Percentiles rank a stretch among this genome's conserved stretches.
Evolutionary conservation across 768 basidiomycete genomes (phyloP).

Genomic region (Fomitopsis pulvina): DNA sequence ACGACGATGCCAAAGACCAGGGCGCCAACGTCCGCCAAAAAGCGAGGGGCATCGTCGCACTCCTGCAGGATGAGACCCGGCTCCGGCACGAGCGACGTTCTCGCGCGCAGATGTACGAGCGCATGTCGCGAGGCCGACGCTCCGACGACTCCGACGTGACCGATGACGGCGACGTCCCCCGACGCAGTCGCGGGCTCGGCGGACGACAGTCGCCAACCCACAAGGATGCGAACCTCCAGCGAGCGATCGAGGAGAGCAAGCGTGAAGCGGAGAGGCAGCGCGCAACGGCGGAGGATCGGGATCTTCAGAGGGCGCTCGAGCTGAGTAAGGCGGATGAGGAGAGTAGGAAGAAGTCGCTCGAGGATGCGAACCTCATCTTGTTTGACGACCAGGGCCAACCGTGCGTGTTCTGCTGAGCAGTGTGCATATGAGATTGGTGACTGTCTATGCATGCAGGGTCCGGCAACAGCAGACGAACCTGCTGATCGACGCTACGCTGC

Average conservation of each 20-base stretch:
- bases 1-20: constrained; percentile 94
- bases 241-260: constrained; percentile 91
- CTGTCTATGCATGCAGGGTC: no score
- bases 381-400: constrained; percentile 89
- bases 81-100: constrained; percentile 80
- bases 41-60: constrained; percentile 96
- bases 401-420: constrained; percentile 38
- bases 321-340: constrained; percentile 90
- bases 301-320: constrained; percentile 74
- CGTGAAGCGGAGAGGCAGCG: constrained; percentile 64
- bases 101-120: constrained; percentile 88
- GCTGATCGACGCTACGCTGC: constrained; percentile 49
- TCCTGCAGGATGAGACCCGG: constrained; percentile 80
- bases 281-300: constrained; percentile 67
- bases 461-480: no score
- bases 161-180: constrained; percentile 43
- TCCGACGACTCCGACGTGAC: constrained; percentile 27
- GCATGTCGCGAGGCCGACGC: constrained; percentile 68
- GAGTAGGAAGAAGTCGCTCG: constrained; percentile 59
- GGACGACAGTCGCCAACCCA: constrained; percentile 28
- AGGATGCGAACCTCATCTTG: constrained; percentile 67
- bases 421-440: constrained; percentile 20
- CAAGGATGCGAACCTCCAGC: constrained; percentile 79
- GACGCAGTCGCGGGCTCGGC: no score
- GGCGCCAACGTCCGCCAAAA: constrained; percentile 96